A percentile compares a stretch with the other conserved stretches of the same genome.
Evolutionary conservation across 805 yeast species (phyloP).

Genomic region (Candida silvicultrix): DNA sequence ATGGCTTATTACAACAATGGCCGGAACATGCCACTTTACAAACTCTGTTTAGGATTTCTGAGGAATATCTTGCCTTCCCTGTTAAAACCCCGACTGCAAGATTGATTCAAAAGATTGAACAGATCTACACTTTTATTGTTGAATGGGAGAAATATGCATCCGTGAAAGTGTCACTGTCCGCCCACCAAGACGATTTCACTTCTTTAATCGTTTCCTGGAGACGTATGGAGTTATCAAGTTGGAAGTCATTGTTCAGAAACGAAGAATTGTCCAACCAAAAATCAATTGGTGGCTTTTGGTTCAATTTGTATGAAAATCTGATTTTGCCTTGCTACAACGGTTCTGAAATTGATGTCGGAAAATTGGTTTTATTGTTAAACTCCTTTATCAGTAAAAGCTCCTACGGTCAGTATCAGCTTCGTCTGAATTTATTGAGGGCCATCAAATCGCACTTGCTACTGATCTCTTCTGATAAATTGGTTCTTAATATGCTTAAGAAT

Average conservation of each 20-base stretch:
- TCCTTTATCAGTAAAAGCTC: constrained; percentile 71
- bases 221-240: constrained; percentile 74
- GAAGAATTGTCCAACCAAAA: constrained; percentile 48
- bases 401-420: constrained; percentile 61
- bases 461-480: constrained; percentile 22
- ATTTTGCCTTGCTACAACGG: constrained; percentile 39
- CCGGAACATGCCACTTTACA: constrained; percentile 92
- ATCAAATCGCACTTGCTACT: constrained; percentile 48
- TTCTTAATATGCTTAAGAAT: constrained; percentile 44
- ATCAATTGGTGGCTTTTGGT: constrained; percentile 82
- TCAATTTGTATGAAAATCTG: constrained; percentile 78
- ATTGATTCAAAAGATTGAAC: constrained; percentile 77
- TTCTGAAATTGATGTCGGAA: constrained; percentile 27
- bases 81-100: constrained; percentile 69
- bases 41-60: constrained; percentile 54
- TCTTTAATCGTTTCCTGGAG: constrained; percentile 85
- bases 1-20: constrained; percentile 58
- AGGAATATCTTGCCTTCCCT: constrained; percentile 60
- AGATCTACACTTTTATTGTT: constrained; percentile 68
- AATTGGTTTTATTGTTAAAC: constrained; percentile 55
- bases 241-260: constrained; percentile 68
- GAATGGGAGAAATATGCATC: constrained; percentile 96
- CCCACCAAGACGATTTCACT: constrained; percentile 52
- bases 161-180: constrained; percentile 58
- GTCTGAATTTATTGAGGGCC: constrained; percentile 58